phyloP scores from a whole-genome alignment of 371 early-diverging fungal species.

The Entomophthora muscae region DNA sequence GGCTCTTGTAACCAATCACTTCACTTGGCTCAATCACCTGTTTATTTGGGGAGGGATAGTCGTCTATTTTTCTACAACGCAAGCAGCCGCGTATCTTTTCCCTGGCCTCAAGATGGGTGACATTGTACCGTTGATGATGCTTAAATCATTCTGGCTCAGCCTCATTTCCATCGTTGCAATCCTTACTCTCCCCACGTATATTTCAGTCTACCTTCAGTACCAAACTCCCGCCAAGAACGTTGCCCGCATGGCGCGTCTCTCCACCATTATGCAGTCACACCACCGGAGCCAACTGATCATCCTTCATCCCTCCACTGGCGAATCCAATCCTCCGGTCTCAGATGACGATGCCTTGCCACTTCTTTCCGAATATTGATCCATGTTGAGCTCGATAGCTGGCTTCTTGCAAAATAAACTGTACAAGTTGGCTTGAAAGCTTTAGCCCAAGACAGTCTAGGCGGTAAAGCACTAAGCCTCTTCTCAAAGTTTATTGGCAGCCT shows the following conservation, averaged over 20 bases:
- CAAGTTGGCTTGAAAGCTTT: no score
- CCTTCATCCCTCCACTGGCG: no score
- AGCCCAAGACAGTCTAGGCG: no score
- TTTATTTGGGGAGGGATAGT: conserved; percentile 4
- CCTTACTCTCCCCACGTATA: neutral
- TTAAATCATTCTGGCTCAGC: neutral
- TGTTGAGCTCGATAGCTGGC: no score
- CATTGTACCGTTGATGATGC: neutral
- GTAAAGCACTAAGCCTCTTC: no score
- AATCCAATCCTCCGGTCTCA: no score
- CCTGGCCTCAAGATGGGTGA: neutral
- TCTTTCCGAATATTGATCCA: no score
- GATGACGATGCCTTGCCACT: no score
- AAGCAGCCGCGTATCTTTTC: neutral
- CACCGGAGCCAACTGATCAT: no score
- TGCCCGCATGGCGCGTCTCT: neutral
- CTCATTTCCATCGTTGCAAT: neutral
- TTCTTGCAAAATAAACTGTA: no score
- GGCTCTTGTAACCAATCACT: conserved; percentile 7
- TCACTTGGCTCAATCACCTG: neutral
- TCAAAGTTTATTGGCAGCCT: no score
- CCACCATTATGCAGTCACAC: neutral
- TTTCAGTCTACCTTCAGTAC: neutral
- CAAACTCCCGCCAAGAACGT: neutral
- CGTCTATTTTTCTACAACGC: conserved; percentile 5